These are phyloP conservation scores for Luvunga scandens DNA, from an alignment of 345 rosid species.

Conservation along the genomic window DNA sequence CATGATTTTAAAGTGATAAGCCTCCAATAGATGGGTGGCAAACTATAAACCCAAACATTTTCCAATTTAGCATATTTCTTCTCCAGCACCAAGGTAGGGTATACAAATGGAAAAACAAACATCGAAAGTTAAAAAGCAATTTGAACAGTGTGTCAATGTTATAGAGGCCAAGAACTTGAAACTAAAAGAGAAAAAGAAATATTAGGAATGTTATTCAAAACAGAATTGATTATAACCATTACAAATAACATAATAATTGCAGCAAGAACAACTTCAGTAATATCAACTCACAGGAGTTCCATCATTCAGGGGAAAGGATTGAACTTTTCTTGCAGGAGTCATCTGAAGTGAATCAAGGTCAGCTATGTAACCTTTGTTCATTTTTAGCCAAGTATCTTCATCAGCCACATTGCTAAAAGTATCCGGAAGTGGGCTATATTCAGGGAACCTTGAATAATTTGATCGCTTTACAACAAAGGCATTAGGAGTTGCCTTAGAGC, in stretches of 20 bases:
- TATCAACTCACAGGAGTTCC: conserved; percentile 56
- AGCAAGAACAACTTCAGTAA: conserved; percentile 9
- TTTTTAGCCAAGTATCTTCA: conserved; percentile 90
- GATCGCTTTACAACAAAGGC: conserved; percentile 76
- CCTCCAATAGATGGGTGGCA: neutral
- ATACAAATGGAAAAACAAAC: neutral
- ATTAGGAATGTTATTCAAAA: neutral
- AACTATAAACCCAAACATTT: neutral
- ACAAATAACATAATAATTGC: neutral
- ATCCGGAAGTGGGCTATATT: conserved; percentile 82
- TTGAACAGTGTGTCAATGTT: neutral
- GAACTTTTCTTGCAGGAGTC: conserved; percentile 75
- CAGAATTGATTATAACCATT: neutral
- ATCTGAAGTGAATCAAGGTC: conserved; percentile 76
- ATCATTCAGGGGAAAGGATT: conserved; percentile 49
- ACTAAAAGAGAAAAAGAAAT: neutral
- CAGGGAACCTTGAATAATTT: conserved; percentile 56
- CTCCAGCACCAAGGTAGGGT: neutral
- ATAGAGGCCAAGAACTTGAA: neutral
- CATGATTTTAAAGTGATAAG: neutral
- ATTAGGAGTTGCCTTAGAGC: conserved; percentile 55
- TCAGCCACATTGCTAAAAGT: conserved; percentile 76
- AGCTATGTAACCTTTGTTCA: conserved; percentile 81
- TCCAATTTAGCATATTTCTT: neutral
- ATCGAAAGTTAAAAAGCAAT: neutral